Percentiles rank a stretch among this genome's conserved stretches.
phyloP scores from a whole-genome alignment of 1,284 basidiomycete genomes.

The Ganoderma lucidum region DNA sequence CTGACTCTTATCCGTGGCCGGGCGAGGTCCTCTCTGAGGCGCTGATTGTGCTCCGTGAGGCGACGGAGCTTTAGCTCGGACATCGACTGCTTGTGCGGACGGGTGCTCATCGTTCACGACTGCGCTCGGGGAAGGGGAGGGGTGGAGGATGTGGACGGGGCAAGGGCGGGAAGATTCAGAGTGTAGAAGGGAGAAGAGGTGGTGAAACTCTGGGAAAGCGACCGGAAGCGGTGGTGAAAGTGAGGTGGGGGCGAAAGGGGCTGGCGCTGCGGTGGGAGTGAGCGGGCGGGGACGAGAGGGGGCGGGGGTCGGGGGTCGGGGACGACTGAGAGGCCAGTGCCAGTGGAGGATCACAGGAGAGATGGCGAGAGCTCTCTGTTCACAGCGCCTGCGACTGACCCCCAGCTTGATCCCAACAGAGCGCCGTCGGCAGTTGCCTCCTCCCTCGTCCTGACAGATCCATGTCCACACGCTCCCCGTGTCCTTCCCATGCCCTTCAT shows the following conservation, averaged over 20 bases:
- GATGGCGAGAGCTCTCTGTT: slow-evolving; percentile 16
- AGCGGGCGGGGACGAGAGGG: slow-evolving; percentile 7
- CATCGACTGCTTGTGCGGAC: slow-evolving; percentile 85
- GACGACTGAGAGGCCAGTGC: slow-evolving; percentile 28
- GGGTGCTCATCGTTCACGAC: slow-evolving; percentile 58
- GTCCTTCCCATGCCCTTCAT: not conserved
- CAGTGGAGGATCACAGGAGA: slow-evolving; percentile 33
- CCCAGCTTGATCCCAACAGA: not conserved
- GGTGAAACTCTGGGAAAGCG: slow-evolving; percentile 23
- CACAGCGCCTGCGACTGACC: not conserved
- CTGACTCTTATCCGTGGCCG: slow-evolving; percentile 89
- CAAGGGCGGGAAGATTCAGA: slow-evolving; percentile 15
- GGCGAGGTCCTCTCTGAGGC: slow-evolving; percentile 89
- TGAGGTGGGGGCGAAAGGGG: slow-evolving; percentile 25
- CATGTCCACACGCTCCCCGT: not conserved
- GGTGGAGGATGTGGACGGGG: slow-evolving; percentile 7
- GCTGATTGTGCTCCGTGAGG: slow-evolving; percentile 92
- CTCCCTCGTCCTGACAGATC: not conserved
- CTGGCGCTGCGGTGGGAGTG: slow-evolving; percentile 22
- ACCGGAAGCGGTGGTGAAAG: slow-evolving; percentile 13
- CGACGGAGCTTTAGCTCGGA: slow-evolving; percentile 95
- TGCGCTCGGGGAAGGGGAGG: slow-evolving; percentile 14
- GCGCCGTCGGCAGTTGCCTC: slow-evolving; percentile 4
- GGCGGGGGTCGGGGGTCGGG: slow-evolving; percentile 5
- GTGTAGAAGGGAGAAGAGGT: slow-evolving; percentile 11